Evolutionary conservation across 495 filamentous ascomycete genomes (phyloP), one percentile per base, ranked within the genome.

Genomic region (Penicillium coprophilum): DNA sequence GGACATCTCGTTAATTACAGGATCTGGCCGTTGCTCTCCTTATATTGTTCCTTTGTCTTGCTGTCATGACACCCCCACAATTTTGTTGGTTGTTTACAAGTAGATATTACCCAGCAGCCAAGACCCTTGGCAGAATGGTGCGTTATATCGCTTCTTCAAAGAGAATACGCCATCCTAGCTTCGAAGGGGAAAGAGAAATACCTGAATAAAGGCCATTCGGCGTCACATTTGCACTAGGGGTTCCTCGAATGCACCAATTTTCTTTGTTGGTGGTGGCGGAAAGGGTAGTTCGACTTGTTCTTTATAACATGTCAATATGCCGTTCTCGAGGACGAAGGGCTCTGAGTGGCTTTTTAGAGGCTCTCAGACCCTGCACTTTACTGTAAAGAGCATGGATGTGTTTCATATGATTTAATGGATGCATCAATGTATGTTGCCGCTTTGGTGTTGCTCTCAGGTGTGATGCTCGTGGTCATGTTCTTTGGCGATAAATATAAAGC

Each of bases 341-440:
- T 17, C 7, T 24, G 5, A 34, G 1, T 34, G 19, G 39, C 19
- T 19, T 24, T 11, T 12, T 27, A 2, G 27, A 11, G 50, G 13
- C 39, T 1, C 40, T 46, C 30, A 23, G 51, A 11, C 51, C 20
- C 28, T 34, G 30, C 8, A 19, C 15, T 2, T 19, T 45, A 17
- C 51, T 41, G 20, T 13, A 45, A 34, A 12, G 3, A 24, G 39
- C 4, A 34, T 27, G 11, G 4, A 3, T 20, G 11, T 36, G 41
- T 54, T 54, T 54, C 52, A 54, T 36, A 11, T 23, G 7, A 54
- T 32, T 44, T 21, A 21, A 30, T 39, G 4, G 4, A 31, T 46
- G 32, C 41, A 54, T 54, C 21, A 54, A 54, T 54, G 52, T 19
- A 31, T 38, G 8, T 24, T 38, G 4, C 31, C 30, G 19, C 41